phyloP scores from a whole-genome alignment of 768 basidiomycete species.

The Cystobasidium tubakii region DNA sequence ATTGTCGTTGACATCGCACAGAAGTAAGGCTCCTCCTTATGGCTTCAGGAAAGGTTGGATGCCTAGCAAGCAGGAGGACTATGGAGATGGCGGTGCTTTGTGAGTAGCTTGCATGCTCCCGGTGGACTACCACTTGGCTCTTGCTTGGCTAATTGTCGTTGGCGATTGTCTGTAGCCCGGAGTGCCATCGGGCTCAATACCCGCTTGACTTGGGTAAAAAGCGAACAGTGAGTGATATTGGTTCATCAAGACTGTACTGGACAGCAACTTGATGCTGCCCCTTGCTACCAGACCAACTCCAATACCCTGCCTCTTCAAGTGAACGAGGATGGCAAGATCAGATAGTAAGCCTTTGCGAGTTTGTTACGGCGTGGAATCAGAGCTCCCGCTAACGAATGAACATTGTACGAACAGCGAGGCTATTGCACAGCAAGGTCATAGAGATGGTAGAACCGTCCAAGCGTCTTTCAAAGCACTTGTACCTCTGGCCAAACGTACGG shows the following conservation, averaged over 20 bases:
- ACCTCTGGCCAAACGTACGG: constrained; percentile 79
- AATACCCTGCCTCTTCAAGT: constrained; percentile 96
- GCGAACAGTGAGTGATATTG: constrained; percentile 59
- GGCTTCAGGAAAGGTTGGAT: constrained; percentile 81
- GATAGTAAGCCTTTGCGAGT: constrained; percentile 55
- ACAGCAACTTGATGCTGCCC: not conserved
- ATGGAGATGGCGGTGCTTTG: constrained; percentile 54
- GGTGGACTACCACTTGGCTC: no score
- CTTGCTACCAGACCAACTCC: constrained; percentile 49
- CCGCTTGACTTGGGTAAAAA: constrained; percentile 91
- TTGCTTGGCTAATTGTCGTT: not conserved
- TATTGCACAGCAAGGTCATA: constrained; percentile 79
- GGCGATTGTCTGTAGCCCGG: constrained; percentile 57
- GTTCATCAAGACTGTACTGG: not conserved
- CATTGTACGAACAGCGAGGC: constrained; percentile 10
- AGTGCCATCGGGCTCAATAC: constrained; percentile 96
- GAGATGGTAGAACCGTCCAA: constrained; percentile 75
- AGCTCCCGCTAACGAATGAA: not conserved
- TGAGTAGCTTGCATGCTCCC: constrained; percentile 6
- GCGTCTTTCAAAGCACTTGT: constrained; percentile 98
- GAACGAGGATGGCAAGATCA: constrained; percentile 89
- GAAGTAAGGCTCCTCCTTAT: constrained; percentile 62
- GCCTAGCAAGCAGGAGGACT: constrained; percentile 74
- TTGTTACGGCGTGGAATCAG: not conserved
- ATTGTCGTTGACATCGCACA: constrained; percentile 12